phyloP scores from a whole-genome alignment of 805 yeast species.

The Candida nonsorbophila region DNA sequence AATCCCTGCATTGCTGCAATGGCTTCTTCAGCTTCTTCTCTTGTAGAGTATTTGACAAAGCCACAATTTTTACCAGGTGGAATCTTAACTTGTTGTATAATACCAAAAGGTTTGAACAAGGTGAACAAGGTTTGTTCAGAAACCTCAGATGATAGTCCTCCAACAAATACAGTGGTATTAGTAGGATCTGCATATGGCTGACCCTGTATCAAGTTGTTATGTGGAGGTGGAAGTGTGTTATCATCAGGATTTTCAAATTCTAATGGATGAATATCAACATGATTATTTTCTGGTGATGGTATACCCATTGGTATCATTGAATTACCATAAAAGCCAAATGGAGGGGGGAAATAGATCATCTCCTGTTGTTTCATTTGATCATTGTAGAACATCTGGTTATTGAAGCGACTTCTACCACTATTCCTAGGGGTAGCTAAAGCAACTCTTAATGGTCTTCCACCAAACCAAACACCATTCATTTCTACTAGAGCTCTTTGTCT shows the following conservation, averaged over 20 bases:
- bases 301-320: not conserved
- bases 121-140: conserved; percentile 56
- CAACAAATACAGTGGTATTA: conserved; percentile 75
- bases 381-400: conserved; percentile 1
- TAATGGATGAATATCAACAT: not conserved
- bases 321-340: conserved; percentile 9
- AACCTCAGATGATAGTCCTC: conserved; percentile 64
- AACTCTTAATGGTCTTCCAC: conserved; percentile 70
- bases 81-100: conserved; percentile 61
- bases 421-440: conserved; percentile 76
- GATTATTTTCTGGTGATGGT: not conserved
- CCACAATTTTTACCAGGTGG: conserved; percentile 86
- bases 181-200: conserved; percentile 47
- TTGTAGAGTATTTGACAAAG: conserved; percentile 73
- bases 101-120: conserved; percentile 71
- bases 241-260: conserved; percentile 1
- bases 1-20: conserved; percentile 86
- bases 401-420: conserved; percentile 5
- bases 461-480: conserved; percentile 78
- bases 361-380: conserved; percentile 9
- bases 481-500: conserved; percentile 62
- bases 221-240: conserved; percentile 1
- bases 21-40: conserved; percentile 82
- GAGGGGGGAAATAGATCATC: conserved; percentile 12
- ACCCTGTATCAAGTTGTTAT: conserved; percentile 3